Base-by-base conservation (phyloP, 164 flowering plant genomes). In the Vitis labrusca region DNA sequence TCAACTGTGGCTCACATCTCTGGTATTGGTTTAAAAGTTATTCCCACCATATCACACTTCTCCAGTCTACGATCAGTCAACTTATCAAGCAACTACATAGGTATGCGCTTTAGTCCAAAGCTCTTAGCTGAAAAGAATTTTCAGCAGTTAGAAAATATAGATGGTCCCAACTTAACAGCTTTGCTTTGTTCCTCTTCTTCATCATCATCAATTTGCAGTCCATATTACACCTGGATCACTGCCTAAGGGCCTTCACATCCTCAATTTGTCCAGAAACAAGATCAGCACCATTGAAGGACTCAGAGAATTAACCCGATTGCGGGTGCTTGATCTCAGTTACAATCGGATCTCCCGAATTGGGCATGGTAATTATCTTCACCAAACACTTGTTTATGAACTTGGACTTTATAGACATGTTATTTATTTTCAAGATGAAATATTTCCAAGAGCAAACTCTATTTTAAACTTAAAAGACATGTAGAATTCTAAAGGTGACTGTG, bases 261-360 rank as follows among this genome's bases (percentile, higher is more conserved):
- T 95, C 71, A 79, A 91, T 72, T 73, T 95, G 71, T 91, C 99
- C 8, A 92, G 85, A 76, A 95, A 95, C 93, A 95, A 86, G 82
- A 92, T 95, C 71, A 78, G 60, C 64, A 71, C 82, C 15, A 89
- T 95, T 67, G 99, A 95, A 76, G 99, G 99, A 10, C 94, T 92
- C 52, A 86, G 91, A 79, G 99, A 95, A 44, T 58, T 91, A 19
- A 90, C 89, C 19, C 78, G 93, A 17, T 57, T 95, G 72, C 85
- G 96, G 11, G 82, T 85, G n/a, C 88, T 95, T 29, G 89, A 95
- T 78, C 89, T 95, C 77, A 92, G 98, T 75, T 90, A 95, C 84
- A 95, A 95, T 74, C 83, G 88, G 16, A 90, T 95, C 54, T 76
- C 91, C 30, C 80, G 93, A 69, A 86, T 92, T 63, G 97, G 97